Base-by-base conservation (phyloP, 805 yeast genomes). In the Ogataea nonfermentans region DNA sequence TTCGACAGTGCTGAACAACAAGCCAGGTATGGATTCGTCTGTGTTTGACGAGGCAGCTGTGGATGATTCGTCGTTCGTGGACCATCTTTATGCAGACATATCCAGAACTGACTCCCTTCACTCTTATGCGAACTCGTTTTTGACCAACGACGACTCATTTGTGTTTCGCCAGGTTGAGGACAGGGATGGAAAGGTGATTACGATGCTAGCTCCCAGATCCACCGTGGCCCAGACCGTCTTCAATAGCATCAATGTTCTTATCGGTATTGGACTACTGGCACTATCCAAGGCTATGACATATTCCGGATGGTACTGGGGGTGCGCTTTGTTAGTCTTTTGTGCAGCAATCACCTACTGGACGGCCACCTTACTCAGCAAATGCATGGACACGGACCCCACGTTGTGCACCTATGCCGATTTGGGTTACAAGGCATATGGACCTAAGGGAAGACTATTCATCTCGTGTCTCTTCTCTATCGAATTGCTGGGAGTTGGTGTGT, bases 361-460 rank as follows among this genome's bases (percentile, higher is more conserved):
- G 2, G 96, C 96, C 7, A 71, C 72, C 5, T 65, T 87, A 35
- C 67, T 89, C 42, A 81, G 91, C 10, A 71, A 74, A 43, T 80
- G 95, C 48, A 73, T 88, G 73, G 88, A 82, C 46, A 81, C 88
- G 1, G 93, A 88, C 63, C 81, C 76, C 11, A 81, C 93, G 0
- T 64, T 88, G 37, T 79, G 83, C 70, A 84, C 96, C 0, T 89
- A 88, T 59, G 95, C 95, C 0, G 96, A 89, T 64, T 69, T 89
- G 34, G 95, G 95, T 3, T 81, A 77, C 52, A 85, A 87, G n/a
- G 84, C 90, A 0, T 87, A 82, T 56, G 96, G 96, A 1, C 67
- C 83, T 2, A 68, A 68, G 23, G 95, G 93, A 2, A 74, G 95
- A 52, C 68, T 85, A 3, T 59, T 83, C 24, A 84, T 89, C 23